These are phyloP conservation scores for Piromyces sp. DNA, from an alignment of 192 early-diverging fungal genomes.

Conservation along the genomic window DNA sequence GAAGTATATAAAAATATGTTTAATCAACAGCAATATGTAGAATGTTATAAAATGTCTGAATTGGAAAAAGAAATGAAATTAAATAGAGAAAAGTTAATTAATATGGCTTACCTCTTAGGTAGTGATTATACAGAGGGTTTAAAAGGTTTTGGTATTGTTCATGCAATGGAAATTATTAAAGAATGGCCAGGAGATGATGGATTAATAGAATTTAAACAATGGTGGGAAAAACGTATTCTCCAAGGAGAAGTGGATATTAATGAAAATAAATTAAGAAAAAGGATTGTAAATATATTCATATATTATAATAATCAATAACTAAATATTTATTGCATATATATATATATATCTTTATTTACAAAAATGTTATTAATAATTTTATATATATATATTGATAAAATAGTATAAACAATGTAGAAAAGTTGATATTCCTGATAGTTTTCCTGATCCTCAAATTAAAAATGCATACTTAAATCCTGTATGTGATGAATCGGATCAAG, in stretches of 20 bases:
- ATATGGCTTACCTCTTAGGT: conserved; percentile 77
- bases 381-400: too few species aligned
- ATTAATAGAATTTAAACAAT: background rate
- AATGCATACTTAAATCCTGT: conserved; percentile 65
- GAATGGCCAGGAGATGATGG: conserved; percentile 31
- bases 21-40: conserved; percentile 71
- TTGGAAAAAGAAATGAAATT: conserved; percentile 52
- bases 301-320: background rate
- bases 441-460: conserved; percentile 59
- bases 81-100: conserved; percentile 50
- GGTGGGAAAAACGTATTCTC: background rate
- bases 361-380: too few species aligned
- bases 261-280: background rate
- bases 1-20: conserved; percentile 85
- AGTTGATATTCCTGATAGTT: conserved; percentile 48
- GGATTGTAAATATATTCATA: background rate
- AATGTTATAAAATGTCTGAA: conserved; percentile 51
- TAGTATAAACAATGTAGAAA: conserved; percentile 42
- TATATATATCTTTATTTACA: too few species aligned
- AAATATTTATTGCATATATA: too few species aligned
- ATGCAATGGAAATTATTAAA: conserved; percentile 75
- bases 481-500: conserved; percentile 39
- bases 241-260: background rate
- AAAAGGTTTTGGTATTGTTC: conserved; percentile 65
- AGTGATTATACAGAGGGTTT: conserved; percentile 93